Conservation (phyloP, 2,329 filamentous ascomycete genomes). For the Aspergillus sp. region DNA sequence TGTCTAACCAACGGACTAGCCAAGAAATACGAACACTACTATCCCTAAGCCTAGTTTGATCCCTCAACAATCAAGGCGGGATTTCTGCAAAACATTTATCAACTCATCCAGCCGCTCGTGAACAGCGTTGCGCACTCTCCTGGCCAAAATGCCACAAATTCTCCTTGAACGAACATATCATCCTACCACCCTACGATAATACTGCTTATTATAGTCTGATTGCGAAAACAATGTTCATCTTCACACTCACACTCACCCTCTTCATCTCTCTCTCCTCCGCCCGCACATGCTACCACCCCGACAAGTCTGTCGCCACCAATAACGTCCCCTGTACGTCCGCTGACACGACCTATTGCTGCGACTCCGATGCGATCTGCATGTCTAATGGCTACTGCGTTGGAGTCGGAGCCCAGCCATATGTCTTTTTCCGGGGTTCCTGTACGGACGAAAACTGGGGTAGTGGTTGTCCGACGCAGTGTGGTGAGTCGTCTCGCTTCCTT, state of each 20-base stretch:
- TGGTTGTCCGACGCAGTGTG: conserved; percentile 7
- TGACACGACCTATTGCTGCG: conserved; percentile 6
- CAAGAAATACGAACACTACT: too few species aligned
- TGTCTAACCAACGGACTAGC: too few species aligned
- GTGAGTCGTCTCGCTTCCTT: not conserved
- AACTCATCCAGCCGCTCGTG: too few species aligned
- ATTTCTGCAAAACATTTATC: too few species aligned
- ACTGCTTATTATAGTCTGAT: not conserved
- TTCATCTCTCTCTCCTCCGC: not conserved
- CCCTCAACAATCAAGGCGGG: too few species aligned
- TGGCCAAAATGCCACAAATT: too few species aligned
- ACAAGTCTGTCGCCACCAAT: not conserved
- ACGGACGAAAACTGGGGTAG: conserved; percentile 6
- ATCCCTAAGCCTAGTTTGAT: too few species aligned
- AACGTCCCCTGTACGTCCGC: not conserved
- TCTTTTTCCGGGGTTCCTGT: conserved; percentile 2
- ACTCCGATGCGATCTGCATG: conserved; percentile 3
- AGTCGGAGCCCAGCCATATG: not conserved
- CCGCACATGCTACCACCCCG: conserved; percentile 11
- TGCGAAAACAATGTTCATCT: not conserved
- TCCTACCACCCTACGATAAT: not conserved
- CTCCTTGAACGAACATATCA: not conserved
- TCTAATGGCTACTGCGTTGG: conserved; percentile 9
- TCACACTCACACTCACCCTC: not conserved
- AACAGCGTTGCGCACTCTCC: too few species aligned